Conservation (phyloP, 78 protist genomes). For the slime mould (Dictyostelium discoideum) region dicty_2.7 NC_007088.5:2861001-2861500, state of each 20-base stretch:
- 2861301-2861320: background rate
- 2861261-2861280: too few species aligned
- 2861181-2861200: too few species aligned
- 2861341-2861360: background rate
- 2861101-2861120: too few species aligned
- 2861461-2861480: background rate
- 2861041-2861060: background rate
- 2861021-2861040: background rate
- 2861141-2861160: too few species aligned
- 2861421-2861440: background rate
- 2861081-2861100: too few species aligned
- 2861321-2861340: background rate
- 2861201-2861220: too few species aligned
- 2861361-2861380: slow-evolving; percentile 57
- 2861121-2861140: too few species aligned
- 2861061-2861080: too few species aligned
- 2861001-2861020: background rate
- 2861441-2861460: background rate
- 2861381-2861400: slow-evolving; percentile 86
- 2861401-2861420: slow-evolving; percentile 77
- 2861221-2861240: too few species aligned
- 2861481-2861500: background rate
- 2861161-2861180: too few species aligned
- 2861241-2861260: too few species aligned
- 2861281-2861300: too few species aligned